Evolutionary conservation across 2,329 filamentous ascomycete genomes (phyloP), one percentile per base, ranked within the genome.

Genomic region (Lachnellula occidentalis): DNA sequence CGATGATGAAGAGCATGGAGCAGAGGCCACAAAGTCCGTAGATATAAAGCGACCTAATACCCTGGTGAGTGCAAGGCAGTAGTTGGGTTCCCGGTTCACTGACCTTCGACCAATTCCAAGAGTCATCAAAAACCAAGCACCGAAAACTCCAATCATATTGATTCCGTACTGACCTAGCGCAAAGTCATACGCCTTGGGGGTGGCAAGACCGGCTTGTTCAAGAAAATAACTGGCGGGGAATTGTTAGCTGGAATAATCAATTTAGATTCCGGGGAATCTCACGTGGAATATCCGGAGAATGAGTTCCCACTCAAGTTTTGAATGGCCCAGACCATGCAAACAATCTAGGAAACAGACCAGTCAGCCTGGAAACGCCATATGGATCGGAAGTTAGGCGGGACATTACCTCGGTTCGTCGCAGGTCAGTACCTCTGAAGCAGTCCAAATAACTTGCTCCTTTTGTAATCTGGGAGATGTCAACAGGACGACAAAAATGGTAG

Each of bases 1-100:
- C 91, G 69, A 95, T 85, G 68, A 92, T 76, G 64, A 95, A 76
- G 2, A 96, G 80, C 86, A 95, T 78, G 34, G 72, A 61, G 66
- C 58, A 75, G 48, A 61, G 73, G 65, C 61, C 69, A 27, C 75
- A 67, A 2, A 71, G 59, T 56, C 79, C 79, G 67, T 74, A 79
- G 31, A 79, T 72, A 59, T 79, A 78, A 45, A 82, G 74, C 0
- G 74, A 15, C 24, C 43, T 45, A 17, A 24, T 9, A 31, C 14
- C 9, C 14, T 27, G 22, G 43, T 45, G 5, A 45, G 22, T 45
- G 21, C 12, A 31, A 27, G 14, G 19, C 14, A 45, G 17, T n/a
- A 15, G 43, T 15, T 7, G 43, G 15, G 8, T 11, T 2, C 7
- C 2, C 2, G 11, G 27, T 31, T 31, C 27, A 31, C 21, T 45